Evolutionary conservation across 108 stramenopile species (phyloP), one percentile per base, ranked within the genome.

Genomic region (Nitzschia palea): DNA sequence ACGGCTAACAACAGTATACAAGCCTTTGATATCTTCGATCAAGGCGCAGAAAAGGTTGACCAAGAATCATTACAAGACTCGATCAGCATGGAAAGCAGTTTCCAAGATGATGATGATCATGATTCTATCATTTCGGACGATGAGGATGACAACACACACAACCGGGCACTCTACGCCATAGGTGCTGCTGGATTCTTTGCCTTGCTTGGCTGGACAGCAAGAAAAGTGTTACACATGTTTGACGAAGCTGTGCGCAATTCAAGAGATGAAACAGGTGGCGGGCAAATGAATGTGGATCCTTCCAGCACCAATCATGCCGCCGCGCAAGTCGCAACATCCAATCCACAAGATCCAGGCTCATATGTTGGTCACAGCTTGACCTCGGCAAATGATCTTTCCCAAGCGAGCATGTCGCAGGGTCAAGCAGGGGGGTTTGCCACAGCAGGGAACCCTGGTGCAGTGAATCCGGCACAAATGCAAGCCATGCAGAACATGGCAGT

Each of bases 401-500:
- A 60, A 23, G 59, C 59, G 2, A 34, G 32, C 40, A 42, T 60
- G 59, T 60, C 59, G 4, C 17, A 37, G 4, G 25, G 4, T 60
- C 59, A 60, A 25, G n/a, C 22, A 18, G 37, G 59, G 0, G 40
- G 23, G 6, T 31, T 40, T 26, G 40, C 40, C 26, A n/a, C 23
- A 2, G 1, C 36, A 5, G 27, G n/a, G 20, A 37, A 25, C 25
- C 17, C 55, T n/a, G 29, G 32, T 6, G 37, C 10, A 2, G 33
- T 12, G 30, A 32, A 28, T 2, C 20, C 29, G 6, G 4, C 31
- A 8, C 27, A 60, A 17, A 23, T 40, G 17, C 59, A 60, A 60
- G 59, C 31, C 40, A 1, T 60, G 8, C 59, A 60, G 25, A 48
- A 5, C 62, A 63, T 63, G 62, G 62, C 62, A n/a, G 32, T 15